These are phyloP conservation scores for Penicillium sp. DNA, from an alignment of 2,329 filamentous ascomycete genomes.

Conservation along the genomic window DNA sequence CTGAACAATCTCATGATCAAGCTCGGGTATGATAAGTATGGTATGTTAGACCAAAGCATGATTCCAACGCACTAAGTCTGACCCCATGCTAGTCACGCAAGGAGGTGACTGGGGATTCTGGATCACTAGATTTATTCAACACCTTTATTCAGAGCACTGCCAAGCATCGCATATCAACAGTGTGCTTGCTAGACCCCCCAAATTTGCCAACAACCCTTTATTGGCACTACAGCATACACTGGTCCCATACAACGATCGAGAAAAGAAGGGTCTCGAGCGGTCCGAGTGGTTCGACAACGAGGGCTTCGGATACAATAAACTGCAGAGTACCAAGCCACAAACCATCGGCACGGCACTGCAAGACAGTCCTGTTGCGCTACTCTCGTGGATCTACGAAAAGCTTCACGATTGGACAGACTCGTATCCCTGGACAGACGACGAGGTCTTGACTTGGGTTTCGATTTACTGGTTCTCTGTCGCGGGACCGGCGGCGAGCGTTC, in stretches of 20 bases:
- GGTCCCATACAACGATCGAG: conserved; percentile 18
- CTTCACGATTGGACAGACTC: conserved; percentile 74
- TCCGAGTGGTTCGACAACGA: conserved; percentile 22
- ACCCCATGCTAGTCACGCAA: conserved; percentile 46
- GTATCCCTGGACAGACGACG: conserved; percentile 75
- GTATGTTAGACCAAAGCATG: conserved; percentile 18
- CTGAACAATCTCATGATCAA: conserved; percentile 69
- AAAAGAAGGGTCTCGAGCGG: conserved; percentile 18
- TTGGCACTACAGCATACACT: conserved; percentile 46
- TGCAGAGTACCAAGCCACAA: conserved; percentile 70
- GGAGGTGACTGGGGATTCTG: conserved; percentile 71
- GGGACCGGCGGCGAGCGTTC: conserved; percentile 66
- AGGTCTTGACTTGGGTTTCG: conserved; percentile 73
- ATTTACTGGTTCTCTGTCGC: conserved; percentile 73
- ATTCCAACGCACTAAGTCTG: background rate
- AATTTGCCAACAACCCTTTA: conserved; percentile 55
- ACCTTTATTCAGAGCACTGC: conserved; percentile 60
- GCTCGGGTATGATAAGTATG: conserved; percentile 66
- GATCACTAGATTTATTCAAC: conserved; percentile 64
- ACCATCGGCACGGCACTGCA: conserved; percentile 70
- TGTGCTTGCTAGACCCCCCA: conserved; percentile 51
- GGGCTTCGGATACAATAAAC: conserved; percentile 54
- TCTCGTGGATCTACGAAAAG: conserved; percentile 83
- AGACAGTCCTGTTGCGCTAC: conserved; percentile 69
- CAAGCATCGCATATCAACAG: conserved; percentile 67